A percentile compares a stretch with the other conserved stretches of the same genome.
Evolutionary conservation across 371 early-diverging fungal species (phyloP).

Genomic region (Zopfochytrium polystomum): DNA sequence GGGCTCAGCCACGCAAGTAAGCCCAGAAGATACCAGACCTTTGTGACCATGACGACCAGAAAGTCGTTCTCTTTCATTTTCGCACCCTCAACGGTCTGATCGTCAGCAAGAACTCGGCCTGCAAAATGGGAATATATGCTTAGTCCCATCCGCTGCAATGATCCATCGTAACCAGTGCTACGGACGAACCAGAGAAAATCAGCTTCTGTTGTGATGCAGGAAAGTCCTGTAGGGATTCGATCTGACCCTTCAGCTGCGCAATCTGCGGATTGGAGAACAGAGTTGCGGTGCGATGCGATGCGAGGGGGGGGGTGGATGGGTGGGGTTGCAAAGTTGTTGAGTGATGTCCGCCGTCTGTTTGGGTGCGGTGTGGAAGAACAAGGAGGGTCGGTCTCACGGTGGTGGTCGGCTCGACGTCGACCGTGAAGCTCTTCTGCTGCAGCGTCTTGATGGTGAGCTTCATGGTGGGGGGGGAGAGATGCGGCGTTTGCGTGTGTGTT

Average conservation of each 20-base stretch:
- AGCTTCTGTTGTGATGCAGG: constrained; percentile 77
- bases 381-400: too few species aligned
- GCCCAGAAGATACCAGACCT: constrained; percentile 51
- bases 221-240: constrained; percentile 67
- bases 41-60: constrained; percentile 90
- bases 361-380: too few species aligned
- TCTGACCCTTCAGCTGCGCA: constrained; percentile 68
- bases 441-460: constrained; percentile 87
- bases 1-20: not conserved
- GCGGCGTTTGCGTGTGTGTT: too few species aligned
- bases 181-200: constrained; percentile 70
- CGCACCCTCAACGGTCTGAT: constrained; percentile 68
- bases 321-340: too few species aligned
- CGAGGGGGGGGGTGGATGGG: too few species aligned
- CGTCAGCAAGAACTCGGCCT: constrained; percentile 89
- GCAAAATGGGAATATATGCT: not conserved
- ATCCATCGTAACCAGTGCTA: constrained; percentile 4
- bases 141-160: constrained; percentile 2
- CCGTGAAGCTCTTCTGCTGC: constrained; percentile 62
- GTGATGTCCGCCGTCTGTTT: too few species aligned
- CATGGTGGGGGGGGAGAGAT: too few species aligned
- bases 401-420: constrained; percentile 76
- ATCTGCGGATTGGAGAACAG: constrained; percentile 24
- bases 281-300: too few species aligned
- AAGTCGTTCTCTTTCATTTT: constrained; percentile 88